phyloP scores from a whole-genome alignment of 78 protist species.

The Cavenderia fasciculata region DNA sequence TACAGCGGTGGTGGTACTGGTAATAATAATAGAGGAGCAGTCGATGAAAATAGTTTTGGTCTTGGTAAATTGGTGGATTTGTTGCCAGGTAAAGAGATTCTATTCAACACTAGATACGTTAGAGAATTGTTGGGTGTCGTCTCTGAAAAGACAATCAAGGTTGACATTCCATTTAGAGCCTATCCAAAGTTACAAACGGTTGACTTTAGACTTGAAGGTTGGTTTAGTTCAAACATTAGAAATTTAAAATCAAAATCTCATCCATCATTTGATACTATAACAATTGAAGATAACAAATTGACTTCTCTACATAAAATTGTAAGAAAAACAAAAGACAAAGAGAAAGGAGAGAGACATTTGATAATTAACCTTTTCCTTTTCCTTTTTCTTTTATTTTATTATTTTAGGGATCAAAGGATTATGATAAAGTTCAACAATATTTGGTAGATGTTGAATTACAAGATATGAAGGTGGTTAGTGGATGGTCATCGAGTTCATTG shows the following conservation, averaged over 20 bases:
- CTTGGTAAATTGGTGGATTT: no score
- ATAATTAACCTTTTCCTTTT: neutral
- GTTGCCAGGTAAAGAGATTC: conserved; percentile 46
- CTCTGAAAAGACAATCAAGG: neutral
- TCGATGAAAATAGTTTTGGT: no score
- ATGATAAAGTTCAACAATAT: neutral
- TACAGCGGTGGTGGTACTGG: neutral
- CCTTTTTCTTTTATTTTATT: neutral
- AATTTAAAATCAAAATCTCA: conserved; percentile 17
- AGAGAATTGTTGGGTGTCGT: neutral
- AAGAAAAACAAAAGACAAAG: neutral
- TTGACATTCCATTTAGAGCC: conserved; percentile 21
- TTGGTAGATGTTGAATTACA: conserved; percentile 4
- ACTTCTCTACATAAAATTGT: conserved; percentile 6
- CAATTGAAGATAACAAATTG: conserved; percentile 13
- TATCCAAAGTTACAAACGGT: neutral
- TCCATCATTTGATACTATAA: conserved; percentile 23
- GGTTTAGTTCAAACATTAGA: conserved; percentile 2
- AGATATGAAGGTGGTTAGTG: neutral
- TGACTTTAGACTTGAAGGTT: conserved; percentile 13
- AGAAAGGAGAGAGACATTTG: neutral
- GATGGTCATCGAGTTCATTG: conserved; percentile 1
- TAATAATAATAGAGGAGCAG: conserved; percentile 1
- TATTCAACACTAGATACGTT: conserved; percentile 21
- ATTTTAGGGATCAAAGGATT: neutral